phyloP scores from a whole-genome alignment of 2,329 filamentous ascomycete genomes.

The Fusarium nematophilum region DNA sequence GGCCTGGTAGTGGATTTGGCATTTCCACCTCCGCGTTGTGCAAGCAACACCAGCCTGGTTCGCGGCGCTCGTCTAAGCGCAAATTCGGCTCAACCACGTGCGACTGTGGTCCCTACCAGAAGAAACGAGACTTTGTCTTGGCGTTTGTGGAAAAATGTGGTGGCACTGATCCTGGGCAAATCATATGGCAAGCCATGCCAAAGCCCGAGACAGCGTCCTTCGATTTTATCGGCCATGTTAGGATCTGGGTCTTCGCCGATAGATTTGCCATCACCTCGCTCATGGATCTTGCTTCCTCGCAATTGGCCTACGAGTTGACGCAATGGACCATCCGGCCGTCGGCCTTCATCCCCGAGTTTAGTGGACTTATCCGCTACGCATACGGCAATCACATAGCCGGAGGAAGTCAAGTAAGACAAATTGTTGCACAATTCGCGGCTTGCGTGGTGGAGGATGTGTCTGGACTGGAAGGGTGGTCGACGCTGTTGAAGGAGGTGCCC shows the following conservation, averaged over 20 bases:
- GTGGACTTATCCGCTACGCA: background rate
- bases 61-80: background rate
- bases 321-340: background rate
- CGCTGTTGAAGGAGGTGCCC: background rate
- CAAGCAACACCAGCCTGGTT: too few species aligned
- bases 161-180: too few species aligned
- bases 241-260: background rate
- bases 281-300: background rate
- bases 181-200: background rate
- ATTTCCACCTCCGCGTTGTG: too few species aligned
- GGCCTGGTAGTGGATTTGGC: too few species aligned
- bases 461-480: background rate
- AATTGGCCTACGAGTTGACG: background rate
- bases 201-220: background rate
- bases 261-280: background rate
- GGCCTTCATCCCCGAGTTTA: background rate
- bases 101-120: background rate
- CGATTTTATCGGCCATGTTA: slow-evolving; percentile 1
- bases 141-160: too few species aligned
- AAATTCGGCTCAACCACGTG: background rate
- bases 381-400: background rate
- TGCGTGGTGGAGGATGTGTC: slow-evolving; percentile 2
- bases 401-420: background rate
- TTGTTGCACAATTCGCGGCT: background rate
- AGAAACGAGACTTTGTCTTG: background rate